These are phyloP conservation scores for Chaetoceros tenuissimus DNA, from an alignment of 108 stramenopile genomes.

Conservation along the genomic window DNA sequence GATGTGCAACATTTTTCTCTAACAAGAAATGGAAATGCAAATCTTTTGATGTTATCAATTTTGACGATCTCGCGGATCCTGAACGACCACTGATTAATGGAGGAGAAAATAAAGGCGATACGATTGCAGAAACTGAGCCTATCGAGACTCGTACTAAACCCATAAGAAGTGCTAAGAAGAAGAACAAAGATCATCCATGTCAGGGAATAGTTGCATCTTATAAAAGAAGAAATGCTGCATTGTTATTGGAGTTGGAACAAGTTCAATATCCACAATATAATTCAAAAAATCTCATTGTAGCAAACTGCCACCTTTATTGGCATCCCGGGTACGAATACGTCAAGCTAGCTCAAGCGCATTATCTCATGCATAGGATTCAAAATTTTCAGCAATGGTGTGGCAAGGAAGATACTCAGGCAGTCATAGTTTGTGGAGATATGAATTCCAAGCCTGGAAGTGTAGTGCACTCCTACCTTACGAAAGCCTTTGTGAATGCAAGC, in stretches of 20 bases:
- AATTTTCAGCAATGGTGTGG: conserved; percentile 25
- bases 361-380: conserved; percentile 53
- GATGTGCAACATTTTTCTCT: conserved; percentile 52
- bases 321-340: conserved; percentile 80
- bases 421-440: conserved; percentile 70
- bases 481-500: conserved; percentile 56
- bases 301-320: conserved; percentile 79
- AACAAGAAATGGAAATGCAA: conserved; percentile 31
- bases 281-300: conserved; percentile 42
- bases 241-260: conserved; percentile 45
- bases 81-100: background rate
- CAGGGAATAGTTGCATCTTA: conserved; percentile 51
- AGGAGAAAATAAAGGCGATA: background rate
- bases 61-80: conserved; percentile 68
- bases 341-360: conserved; percentile 54
- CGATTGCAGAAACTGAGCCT: no score
- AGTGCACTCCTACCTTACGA: conserved; percentile 56
- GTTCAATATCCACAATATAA: conserved; percentile 10
- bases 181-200: conserved; percentile 15
- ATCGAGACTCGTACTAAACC: background rate
- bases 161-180: background rate
- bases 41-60: conserved; percentile 32
- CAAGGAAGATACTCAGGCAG: background rate
- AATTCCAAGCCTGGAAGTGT: conserved; percentile 61
- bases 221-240: conserved; percentile 60